Conservation (phyloP, 2,329 filamentous ascomycete genomes). For the Dactylellina leptospora region DNA sequence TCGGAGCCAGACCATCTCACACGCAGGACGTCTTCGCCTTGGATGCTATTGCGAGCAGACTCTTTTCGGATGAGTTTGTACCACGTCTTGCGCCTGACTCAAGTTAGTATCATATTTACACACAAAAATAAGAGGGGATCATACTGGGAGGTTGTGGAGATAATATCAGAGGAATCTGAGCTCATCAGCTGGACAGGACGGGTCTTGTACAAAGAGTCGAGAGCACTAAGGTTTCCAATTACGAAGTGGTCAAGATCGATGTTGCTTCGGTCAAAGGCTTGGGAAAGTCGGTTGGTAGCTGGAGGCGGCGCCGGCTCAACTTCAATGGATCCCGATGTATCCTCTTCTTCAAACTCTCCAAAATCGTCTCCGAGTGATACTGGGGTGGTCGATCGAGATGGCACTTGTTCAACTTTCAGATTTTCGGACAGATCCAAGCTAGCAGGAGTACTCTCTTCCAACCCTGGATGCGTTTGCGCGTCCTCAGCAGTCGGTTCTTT, state of each 20-base stretch:
- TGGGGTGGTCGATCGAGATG: conserved; percentile 23
- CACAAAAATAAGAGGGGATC: neutral
- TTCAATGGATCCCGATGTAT: conserved; percentile 12
- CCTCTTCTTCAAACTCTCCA: conserved; percentile 51
- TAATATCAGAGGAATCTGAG: conserved; percentile 30
- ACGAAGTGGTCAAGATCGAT: conserved; percentile 33
- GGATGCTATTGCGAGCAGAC: conserved; percentile 47
- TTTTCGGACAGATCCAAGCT: conserved; percentile 9
- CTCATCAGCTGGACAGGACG: conserved; percentile 9
- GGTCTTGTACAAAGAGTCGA: conserved; percentile 36
- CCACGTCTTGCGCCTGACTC: conserved; percentile 38
- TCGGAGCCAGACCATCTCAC: conserved; percentile 47
- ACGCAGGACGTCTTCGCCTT: conserved; percentile 49
- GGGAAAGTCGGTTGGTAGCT: neutral
- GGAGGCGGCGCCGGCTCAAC: conserved; percentile 4
- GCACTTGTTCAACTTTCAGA: conserved; percentile 24
- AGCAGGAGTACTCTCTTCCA: neutral
- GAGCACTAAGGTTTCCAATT: conserved; percentile 21
- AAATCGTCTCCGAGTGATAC: conserved; percentile 39
- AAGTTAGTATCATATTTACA: conserved; percentile 2
- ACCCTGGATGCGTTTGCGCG: neutral
- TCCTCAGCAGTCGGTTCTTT: neutral
- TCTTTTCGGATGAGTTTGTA: conserved; percentile 48
- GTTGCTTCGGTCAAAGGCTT: conserved; percentile 12
- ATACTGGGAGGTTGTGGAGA: conserved; percentile 47